These are phyloP conservation scores for Penicillium paxilli DNA, from an alignment of 495 filamentous ascomycete species.

Conservation along the genomic window DNA sequence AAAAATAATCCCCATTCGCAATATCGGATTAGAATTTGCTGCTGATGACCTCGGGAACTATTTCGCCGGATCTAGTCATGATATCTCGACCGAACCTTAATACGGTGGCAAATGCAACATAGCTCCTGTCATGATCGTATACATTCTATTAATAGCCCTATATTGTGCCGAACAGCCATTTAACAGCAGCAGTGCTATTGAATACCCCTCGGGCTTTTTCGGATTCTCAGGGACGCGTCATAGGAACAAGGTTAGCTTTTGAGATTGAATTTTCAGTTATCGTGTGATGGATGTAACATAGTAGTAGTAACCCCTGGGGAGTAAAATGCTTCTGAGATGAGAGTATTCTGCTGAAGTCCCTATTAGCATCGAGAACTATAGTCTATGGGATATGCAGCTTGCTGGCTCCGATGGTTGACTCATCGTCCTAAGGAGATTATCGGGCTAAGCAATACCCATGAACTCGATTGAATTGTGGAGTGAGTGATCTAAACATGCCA, in stretches of 20 bases:
- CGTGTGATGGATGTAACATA: slow-evolving; percentile 12
- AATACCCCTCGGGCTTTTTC: background rate
- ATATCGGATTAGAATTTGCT: too few relatives aligned
- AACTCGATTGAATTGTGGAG: too few relatives aligned
- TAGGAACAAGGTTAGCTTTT: slow-evolving; percentile 12
- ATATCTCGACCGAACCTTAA: slow-evolving; percentile 13
- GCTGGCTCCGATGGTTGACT: too few relatives aligned
- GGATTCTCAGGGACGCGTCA: slow-evolving; percentile 1
- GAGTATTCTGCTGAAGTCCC: too few relatives aligned
- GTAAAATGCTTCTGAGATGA: too few relatives aligned
- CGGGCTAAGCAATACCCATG: too few relatives aligned
- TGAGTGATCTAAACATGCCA: too few relatives aligned
- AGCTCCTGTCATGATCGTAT: background rate
- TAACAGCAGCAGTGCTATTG: background rate
- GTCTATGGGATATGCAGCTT: too few relatives aligned
- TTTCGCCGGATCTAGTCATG: background rate
- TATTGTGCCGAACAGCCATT: background rate
- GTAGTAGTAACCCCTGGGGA: too few relatives aligned
- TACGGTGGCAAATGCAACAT: slow-evolving; percentile 17
- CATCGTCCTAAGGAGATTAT: too few relatives aligned
- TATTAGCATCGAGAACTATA: too few relatives aligned
- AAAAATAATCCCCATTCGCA: too few relatives aligned
- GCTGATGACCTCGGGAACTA: background rate
- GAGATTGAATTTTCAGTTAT: background rate
- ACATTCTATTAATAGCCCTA: slow-evolving; percentile 8